Evolutionary conservation across 164 flowering plant species (phyloP), one percentile per base, ranked within the genome.

Genomic region (Nelumbo lutea): DNA sequence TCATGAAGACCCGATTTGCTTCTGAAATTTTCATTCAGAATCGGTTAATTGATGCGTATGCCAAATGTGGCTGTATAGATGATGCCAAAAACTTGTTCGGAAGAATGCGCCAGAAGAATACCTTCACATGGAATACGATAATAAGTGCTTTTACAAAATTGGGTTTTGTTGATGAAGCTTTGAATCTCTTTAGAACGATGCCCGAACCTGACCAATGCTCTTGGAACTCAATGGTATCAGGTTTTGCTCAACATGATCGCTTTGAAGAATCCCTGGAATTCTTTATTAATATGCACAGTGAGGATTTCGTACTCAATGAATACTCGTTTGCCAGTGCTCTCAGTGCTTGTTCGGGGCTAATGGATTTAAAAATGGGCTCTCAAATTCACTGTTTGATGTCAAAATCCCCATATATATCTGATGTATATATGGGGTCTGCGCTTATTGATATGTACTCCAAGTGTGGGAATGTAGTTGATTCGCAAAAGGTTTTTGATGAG

Each of bases 381-480:
- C 79, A 76, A 69, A 69, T 72, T 42, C 79, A 76, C 57, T 64
- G 68, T 60, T 59, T 68, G 27, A 65, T 76, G 55, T 59, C 27
- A 9, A 69, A 72, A 27, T 72, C 72, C 2, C 70, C 60, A n/a
- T 61, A 60, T 14, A 65, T 68, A 6, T 46, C 66, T 41, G 66
- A 69, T 69, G 70, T 72, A 55, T 76, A 68, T 48, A 72, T 72
- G 75, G 79, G 79, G 10, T 72, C 73, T 42, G 76, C 76, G 9
- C 67, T 76, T 42, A 61, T 76, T 45, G 76, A 76, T 56, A 72
- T 76, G 79, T 76, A 76, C 40, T 72, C 79, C 2, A 76, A 76
- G 65, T 76, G 79, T 53, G 64, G 70, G 27, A 42, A 9, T 8
- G 67, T 66, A n/a, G 45, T 13, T 1, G 15, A 56, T 68, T 75